A percentile compares a stretch with the other conserved stretches of the same genome.
Conservation (phyloP, 306 rosid species). For the Fragaria nilgerrensis region DNA sequence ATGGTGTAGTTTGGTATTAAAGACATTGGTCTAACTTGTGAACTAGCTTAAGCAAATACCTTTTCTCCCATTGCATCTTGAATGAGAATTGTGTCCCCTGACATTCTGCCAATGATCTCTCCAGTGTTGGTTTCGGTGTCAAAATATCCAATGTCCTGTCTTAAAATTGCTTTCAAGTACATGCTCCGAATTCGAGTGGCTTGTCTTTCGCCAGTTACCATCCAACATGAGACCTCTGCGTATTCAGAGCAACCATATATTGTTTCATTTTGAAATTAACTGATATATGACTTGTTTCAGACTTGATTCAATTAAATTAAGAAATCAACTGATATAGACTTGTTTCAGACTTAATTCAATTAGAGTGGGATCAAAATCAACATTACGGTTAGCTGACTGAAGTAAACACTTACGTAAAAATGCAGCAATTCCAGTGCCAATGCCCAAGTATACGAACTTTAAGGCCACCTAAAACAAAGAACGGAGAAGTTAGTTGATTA, state of each 20-base stretch:
- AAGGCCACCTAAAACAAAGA: slow-evolving; percentile 44
- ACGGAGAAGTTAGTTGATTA: not conserved
- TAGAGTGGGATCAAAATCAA: not conserved
- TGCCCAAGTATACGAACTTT: slow-evolving; percentile 64
- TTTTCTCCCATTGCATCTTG: slow-evolving; percentile 97
- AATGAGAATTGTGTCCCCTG: slow-evolving; percentile 90
- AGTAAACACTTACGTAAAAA: slow-evolving; percentile 60
- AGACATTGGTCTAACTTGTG: not conserved
- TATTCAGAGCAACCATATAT: not conserved
- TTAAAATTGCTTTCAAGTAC: slow-evolving; percentile 72
- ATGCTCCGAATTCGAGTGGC: slow-evolving; percentile 67
- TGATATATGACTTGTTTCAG: not conserved
- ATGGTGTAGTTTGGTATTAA: too few species aligned
- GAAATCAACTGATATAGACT: too few species aligned
- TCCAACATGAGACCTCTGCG: slow-evolving; percentile 87
- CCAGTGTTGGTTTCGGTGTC: slow-evolving; percentile 83
- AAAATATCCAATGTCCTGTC: slow-evolving; percentile 82
- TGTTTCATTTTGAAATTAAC: not conserved
- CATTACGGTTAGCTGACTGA: not conserved
- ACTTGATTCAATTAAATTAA: too few species aligned
- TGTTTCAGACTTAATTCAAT: not conserved
- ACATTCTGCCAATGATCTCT: slow-evolving; percentile 86
- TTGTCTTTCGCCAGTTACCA: slow-evolving; percentile 91
- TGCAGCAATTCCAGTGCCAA: slow-evolving; percentile 58
- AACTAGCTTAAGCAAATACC: slow-evolving; percentile 24